Conservation (phyloP, 371 early-diverging fungal species). For the Apophysomyces ossiformis region DNA sequence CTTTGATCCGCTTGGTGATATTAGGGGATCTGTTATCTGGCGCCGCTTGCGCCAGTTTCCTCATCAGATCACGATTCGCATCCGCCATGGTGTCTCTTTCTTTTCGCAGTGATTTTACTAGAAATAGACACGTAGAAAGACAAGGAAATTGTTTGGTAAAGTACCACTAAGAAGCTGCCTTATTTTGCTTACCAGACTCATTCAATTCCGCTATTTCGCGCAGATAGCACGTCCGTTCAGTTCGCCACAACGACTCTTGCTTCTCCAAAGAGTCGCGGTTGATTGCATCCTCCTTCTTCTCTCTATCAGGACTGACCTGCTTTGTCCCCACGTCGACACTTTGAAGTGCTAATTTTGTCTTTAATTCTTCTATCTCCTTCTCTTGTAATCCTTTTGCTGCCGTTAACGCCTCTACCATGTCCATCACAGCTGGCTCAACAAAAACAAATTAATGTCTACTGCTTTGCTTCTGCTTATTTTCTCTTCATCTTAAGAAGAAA, state of each 20-base stretch:
- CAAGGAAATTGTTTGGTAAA: neutral
- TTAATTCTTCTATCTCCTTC: neutral
- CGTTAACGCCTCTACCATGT: constrained; percentile 1
- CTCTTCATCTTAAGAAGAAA: neutral
- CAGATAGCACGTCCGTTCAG: neutral
- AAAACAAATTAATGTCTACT: neutral
- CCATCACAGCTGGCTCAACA: neutral
- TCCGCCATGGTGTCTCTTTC: constrained; percentile 3
- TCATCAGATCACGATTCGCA: constrained; percentile 6
- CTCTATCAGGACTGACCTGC: neutral
- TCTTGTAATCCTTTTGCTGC: neutral
- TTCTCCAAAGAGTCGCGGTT: neutral
- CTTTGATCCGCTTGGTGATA: constrained; percentile 6
- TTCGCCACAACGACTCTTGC: neutral
- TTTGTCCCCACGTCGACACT: neutral
- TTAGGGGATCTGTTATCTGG: constrained; percentile 1
- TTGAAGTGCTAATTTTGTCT: neutral
- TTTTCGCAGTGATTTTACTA: neutral
- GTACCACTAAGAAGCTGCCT: neutral
- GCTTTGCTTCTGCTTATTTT: neutral
- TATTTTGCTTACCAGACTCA: neutral
- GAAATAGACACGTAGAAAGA: no score
- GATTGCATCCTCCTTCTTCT: neutral
- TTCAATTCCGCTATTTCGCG: neutral
- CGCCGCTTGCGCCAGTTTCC: neutral